Evolutionary conservation across 371 early-diverging fungal genomes (phyloP).

Genomic region (Amoeboaphelidium protococcarum): DNA sequence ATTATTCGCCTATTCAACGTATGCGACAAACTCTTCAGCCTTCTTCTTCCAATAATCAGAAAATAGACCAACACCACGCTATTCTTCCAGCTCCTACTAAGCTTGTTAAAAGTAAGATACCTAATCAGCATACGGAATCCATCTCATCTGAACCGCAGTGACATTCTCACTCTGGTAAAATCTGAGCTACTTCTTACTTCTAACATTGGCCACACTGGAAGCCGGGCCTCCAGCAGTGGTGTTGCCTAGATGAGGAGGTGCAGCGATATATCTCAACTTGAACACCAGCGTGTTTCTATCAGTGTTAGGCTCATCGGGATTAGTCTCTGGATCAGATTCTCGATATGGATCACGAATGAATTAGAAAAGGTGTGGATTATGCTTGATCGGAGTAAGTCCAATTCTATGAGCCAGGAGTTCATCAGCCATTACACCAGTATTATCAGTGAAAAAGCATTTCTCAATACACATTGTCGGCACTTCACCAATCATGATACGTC

Average conservation of each 20-base stretch:
- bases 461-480: slow-evolving; percentile 95
- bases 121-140: slow-evolving; percentile 4
- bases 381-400: slow-evolving; percentile 83
- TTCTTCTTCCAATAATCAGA: background rate
- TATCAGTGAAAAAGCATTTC: slow-evolving; percentile 74
- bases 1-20: slow-evolving; percentile 63
- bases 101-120: background rate
- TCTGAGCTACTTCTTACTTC: slow-evolving; percentile 1
- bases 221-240: slow-evolving; percentile 15
- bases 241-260: slow-evolving; percentile 38
- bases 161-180: background rate
- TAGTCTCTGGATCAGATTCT: background rate
- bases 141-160: background rate
- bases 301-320: slow-evolving; percentile 42
- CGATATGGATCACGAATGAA: slow-evolving; percentile 4
- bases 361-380: slow-evolving; percentile 28
- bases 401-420: slow-evolving; percentile 94
- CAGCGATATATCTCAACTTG: slow-evolving; percentile 37
- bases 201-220: slow-evolving; percentile 1
- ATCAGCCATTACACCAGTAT: slow-evolving; percentile 85
- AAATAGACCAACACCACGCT: background rate
- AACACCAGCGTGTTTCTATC: slow-evolving; percentile 88
- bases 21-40: slow-evolving; percentile 36
- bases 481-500: slow-evolving; percentile 86
- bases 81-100: background rate